These are phyloP conservation scores for Prunus mongolica DNA, from an alignment of 306 rosid species.

Conservation along the genomic window DNA sequence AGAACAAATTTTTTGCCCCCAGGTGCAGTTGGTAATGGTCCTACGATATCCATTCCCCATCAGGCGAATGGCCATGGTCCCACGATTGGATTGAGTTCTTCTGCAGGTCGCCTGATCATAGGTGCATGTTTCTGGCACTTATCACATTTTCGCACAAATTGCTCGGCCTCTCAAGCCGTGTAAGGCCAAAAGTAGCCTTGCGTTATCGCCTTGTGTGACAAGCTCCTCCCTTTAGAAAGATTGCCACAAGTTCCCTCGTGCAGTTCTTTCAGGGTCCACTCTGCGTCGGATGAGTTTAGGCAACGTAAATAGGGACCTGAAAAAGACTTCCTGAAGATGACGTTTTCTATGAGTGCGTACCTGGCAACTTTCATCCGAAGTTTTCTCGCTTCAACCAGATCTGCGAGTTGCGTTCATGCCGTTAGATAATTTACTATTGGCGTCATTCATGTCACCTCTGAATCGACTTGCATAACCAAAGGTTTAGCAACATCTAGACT, in stretches of 20 bases:
- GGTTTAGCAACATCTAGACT: no score
- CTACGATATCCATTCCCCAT: background rate
- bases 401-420: rapidly evolving
- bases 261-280: background rate
- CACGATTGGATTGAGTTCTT: rapidly evolving
- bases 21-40: rapidly evolving
- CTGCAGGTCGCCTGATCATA: rapidly evolving
- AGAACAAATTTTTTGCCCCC: background rate
- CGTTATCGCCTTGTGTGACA: background rate
- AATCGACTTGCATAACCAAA: no score
- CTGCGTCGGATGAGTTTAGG: rapidly evolving
- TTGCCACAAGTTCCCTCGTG: background rate
- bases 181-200: background rate
- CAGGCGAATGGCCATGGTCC: rapidly evolving
- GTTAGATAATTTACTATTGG: background rate
- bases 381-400: rapidly evolving
- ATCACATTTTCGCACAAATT: background rate
- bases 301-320: background rate
- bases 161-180: background rate
- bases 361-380: rapidly evolving
- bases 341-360: background rate
- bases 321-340: rapidly evolving
- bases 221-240: background rate
- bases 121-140: background rate
- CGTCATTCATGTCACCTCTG: background rate